Conservation (phyloP, 306 rosid species). For the Prunus mume region DNA sequence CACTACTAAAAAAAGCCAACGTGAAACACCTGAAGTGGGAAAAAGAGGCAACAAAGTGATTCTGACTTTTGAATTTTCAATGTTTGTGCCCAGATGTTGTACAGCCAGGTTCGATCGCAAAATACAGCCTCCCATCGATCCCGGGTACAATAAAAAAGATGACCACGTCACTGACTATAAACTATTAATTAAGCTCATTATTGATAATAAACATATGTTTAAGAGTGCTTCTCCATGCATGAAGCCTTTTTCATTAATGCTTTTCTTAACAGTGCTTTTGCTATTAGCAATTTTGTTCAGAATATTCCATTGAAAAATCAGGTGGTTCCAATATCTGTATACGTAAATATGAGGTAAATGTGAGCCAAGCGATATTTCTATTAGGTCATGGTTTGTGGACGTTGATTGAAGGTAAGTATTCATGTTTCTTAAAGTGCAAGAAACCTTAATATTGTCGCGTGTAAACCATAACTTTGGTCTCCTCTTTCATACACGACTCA, state of each 20-base stretch:
- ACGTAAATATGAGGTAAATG: too few relatives aligned
- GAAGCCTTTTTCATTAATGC: background rate
- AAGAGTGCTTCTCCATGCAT: background rate
- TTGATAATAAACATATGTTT: background rate
- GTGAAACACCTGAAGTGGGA: constrained; percentile 48
- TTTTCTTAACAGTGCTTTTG: background rate
- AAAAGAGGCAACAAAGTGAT: constrained; percentile 30
- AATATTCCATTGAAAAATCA: too few relatives aligned
- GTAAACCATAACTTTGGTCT: too few relatives aligned
- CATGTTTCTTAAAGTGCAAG: too few relatives aligned
- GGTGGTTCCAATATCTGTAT: too few relatives aligned
- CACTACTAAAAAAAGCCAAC: constrained; percentile 16
- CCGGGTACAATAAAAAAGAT: background rate
- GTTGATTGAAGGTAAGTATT: too few relatives aligned
- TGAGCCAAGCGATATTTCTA: too few relatives aligned
- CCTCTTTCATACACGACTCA: too few relatives aligned
- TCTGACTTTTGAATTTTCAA: constrained; percentile 14
- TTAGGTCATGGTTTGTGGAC: too few relatives aligned
- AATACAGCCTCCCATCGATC: background rate
- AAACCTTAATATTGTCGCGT: too few relatives aligned
- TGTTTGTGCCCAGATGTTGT: constrained; percentile 3
- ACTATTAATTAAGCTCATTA: background rate
- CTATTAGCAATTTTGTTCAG: background rate
- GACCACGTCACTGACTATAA: background rate
- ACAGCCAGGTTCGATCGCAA: background rate